phyloP scores from a whole-genome alignment of 73 alveolate genomes.

The Tetrahymena malaccensis region DNA sequence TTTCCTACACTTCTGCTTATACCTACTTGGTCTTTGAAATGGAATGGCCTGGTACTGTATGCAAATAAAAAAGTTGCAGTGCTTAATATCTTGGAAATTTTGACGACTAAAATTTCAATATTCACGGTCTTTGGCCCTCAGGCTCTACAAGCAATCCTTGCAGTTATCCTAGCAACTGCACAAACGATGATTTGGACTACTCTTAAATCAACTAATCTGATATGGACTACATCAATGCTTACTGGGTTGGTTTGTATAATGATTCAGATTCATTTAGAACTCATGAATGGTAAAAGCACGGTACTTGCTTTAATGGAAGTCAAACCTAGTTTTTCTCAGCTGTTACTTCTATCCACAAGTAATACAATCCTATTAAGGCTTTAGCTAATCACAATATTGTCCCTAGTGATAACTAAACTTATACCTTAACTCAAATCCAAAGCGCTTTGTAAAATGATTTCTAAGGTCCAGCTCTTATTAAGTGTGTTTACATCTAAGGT shows the following conservation, averaged over 20 bases:
- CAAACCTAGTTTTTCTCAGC: neutral
- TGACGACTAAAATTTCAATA: conserved; percentile 17
- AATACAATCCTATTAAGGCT: neutral
- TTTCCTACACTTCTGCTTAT: neutral
- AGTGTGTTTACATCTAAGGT: neutral
- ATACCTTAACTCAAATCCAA: neutral
- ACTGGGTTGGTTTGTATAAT: neutral
- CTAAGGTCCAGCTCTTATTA: neutral
- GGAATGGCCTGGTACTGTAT: conserved; percentile 41
- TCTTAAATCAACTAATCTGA: no score
- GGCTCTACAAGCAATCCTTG: neutral
- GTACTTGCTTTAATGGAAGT: conserved; percentile 28
- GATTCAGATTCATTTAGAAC: neutral
- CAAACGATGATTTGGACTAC: neutral
- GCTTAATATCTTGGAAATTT: conserved; percentile 7
- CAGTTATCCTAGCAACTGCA: neutral
- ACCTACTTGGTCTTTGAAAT: neutral
- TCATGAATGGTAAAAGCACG: conserved; percentile 41
- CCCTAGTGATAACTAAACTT: neutral
- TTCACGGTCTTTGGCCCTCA: conserved; percentile 39
- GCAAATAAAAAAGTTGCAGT: neutral
- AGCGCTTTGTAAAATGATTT: neutral
- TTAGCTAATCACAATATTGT: neutral
- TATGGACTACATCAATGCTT: no score
- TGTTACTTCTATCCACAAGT: neutral